These are phyloP conservation scores for Linnemannia elongata DNA, from an alignment of 192 early-diverging fungal genomes.

Conservation along the genomic window DNA sequence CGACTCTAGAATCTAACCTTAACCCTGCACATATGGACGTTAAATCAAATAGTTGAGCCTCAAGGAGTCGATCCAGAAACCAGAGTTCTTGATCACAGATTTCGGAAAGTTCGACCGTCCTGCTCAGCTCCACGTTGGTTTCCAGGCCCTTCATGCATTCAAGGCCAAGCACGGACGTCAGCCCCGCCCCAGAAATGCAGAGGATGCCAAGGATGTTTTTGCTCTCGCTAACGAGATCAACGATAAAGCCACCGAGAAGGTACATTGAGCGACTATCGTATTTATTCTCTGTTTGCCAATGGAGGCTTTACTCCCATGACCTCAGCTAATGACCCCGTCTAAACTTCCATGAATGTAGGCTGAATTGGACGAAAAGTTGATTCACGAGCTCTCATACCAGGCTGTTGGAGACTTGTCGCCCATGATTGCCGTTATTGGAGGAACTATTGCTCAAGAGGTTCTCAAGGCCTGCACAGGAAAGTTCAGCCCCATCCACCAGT, in stretches of 20 bases:
- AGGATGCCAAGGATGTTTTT: constrained; percentile 88
- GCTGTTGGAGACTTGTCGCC: constrained; percentile 93
- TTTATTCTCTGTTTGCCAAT: background rate
- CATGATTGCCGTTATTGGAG: constrained; percentile 97
- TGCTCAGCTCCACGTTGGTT: constrained; percentile 89
- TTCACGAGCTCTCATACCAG: constrained; percentile 90
- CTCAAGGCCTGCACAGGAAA: constrained; percentile 98
- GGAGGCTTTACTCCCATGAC: background rate
- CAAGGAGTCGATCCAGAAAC: constrained; percentile 79
- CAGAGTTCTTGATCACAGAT: constrained; percentile 91
- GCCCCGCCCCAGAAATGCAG: constrained; percentile 89
- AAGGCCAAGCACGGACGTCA: constrained; percentile 72
- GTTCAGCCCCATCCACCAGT: constrained; percentile 93
- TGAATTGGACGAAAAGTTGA: constrained; percentile 87
- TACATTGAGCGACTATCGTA: background rate
- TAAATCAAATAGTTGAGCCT: constrained; percentile 68
- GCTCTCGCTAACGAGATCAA: constrained; percentile 82
- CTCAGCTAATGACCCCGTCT: background rate
- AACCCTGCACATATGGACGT: background rate
- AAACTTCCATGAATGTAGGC: constrained; percentile 45
- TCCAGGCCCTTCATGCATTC: constrained; percentile 95
- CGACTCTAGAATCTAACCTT: background rate
- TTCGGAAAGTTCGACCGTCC: constrained; percentile 99
- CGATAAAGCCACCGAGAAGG: constrained; percentile 72
- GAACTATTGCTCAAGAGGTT: constrained; percentile 97